Base-by-base conservation (phyloP, 2,329 filamentous ascomycete genomes). In the Tolypocladium ovalisporum region DNA sequence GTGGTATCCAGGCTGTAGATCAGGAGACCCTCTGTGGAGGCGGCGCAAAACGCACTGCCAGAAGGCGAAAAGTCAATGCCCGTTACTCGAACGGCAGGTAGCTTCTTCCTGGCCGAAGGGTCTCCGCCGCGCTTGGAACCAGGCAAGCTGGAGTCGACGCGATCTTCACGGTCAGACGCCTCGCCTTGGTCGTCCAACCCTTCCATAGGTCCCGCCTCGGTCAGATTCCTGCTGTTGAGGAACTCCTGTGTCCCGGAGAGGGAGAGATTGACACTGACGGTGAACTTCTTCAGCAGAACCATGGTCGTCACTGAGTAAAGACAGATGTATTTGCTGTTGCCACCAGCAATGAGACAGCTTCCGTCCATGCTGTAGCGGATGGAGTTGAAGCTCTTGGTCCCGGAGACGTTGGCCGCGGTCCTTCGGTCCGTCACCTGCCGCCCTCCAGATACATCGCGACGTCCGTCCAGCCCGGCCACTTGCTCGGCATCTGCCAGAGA, bases 241-340 rank as follows among this genome's bases (percentile, higher is more conserved):
- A 96, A 96, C 70, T 99, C 94, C 68, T 97, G 93, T 1, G 94
- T 99, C 52, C 94, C 94, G 24, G 96, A 92, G 3, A 99, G 78
- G 1, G 92, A 96, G n/a, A 97, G 78, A 71, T 99, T 99, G 67
- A 96, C 84, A 64, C 90, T 96, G 66, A 97, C 92, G 1, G 93
- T 97, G 68, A 88, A 99, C 69, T 97, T 97, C 71, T 95, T 96
- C 57, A 97, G 78, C 13, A 99, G 76, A 0, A 94, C 90, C 70
- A 94, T 91, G 0, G 93, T 96, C 58, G 86, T 85, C 36, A 96
- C 90, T n/a, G 95, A 93, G 74, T 99, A 99, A 58, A 99, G 73
- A 69, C 94, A 97, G 55, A 99, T 97, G 71, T 96, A 97, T 75
- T 99, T 99, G 85, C 91, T 97, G 78, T 94, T 96, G 36, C 94